Evolutionary conservation across 1,284 basidiomycete genomes (phyloP), one percentile per base, ranked within the genome.

Genomic region (Leccinum angustisporum): DNA sequence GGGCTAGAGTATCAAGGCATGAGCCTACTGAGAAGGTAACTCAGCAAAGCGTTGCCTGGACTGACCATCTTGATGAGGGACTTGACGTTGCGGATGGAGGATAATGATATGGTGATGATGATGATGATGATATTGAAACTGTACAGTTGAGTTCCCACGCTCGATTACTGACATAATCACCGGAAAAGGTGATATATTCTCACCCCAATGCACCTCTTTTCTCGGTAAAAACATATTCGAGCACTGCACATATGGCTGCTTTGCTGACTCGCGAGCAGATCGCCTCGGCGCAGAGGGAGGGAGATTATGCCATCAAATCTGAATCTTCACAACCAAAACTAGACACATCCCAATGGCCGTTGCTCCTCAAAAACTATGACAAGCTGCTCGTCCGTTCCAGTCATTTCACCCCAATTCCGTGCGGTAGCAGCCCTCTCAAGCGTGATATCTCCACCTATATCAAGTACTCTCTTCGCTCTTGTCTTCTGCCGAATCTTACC

Each of bases 351-450:
- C 85, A 98, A 79, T 99, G 97, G 97, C 97, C 97, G 36, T 82
- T 99, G 33, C 86, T 99, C 11, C 86, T 99, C 66, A 99, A 98
- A 86, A 98, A 99, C 80, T 99, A 99, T 77, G 96, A 97, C 84
- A 97, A 97, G 77, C 79, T 97, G 30, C 88, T 97, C 64, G 88
- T 98, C 67, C 90, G 97, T 65, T 97, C 94, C 54, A 91, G 92
- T 63, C 97, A 99, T 82, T 99, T 98, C 77, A 99, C 97, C 8
- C 97, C 97, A 66, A 98, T 99, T 72, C 95, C 97, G 31, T 80
- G 86, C 65, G 92, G 95, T 69, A 87, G 91, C 77, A 94, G 90
- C 70, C 97, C 96, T 36, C 81, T 98, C 71, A 98, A 97, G 81
- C 89, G 97, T 61, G 96, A 98, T 73, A 90, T 98, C 61, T 80